These are phyloP conservation scores for Leccinum broughii DNA, from an alignment of 768 basidiomycete genomes.

Conservation along the genomic window DNA sequence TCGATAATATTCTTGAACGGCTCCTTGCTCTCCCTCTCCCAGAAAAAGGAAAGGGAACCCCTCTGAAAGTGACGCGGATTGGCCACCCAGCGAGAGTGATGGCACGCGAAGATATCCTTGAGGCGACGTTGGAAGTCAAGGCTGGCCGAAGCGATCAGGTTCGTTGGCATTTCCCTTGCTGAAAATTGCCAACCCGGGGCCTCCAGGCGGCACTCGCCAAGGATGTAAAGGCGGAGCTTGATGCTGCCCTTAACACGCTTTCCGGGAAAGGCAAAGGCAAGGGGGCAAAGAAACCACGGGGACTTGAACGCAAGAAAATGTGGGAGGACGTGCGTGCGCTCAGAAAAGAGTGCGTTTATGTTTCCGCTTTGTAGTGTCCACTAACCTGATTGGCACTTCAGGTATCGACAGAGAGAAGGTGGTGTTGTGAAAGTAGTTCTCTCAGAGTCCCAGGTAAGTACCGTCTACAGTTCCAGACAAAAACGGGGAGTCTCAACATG, in stretches of 20 bases:
- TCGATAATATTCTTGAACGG: constrained; percentile 93
- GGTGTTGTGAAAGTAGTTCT: constrained; percentile 83
- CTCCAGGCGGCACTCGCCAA: constrained; percentile 74
- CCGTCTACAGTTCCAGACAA: neutral
- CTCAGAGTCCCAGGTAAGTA: constrained; percentile 66
- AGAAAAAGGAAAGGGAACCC: constrained; percentile 44
- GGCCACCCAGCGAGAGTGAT: constrained; percentile 96
- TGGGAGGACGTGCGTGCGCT: constrained; percentile 87
- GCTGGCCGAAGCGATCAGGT: constrained; percentile 74
- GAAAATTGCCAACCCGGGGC: neutral
- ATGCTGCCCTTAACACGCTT: constrained; percentile 62
- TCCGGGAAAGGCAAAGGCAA: constrained; percentile 73
- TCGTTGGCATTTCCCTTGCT: neutral
- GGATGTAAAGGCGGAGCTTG: constrained; percentile 88
- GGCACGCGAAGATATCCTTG: constrained; percentile 62
- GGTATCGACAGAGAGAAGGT: constrained; percentile 87
- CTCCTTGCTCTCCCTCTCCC: constrained; percentile 60
- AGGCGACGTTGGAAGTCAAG: constrained; percentile 72
- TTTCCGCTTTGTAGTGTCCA: neutral
- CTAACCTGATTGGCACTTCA: constrained; percentile 29
- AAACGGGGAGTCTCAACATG: neutral
- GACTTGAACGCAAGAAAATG: constrained; percentile 74
- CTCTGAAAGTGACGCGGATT: constrained; percentile 74
- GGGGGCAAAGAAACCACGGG: constrained; percentile 70
- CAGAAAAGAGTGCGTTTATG: constrained; percentile 75